Conservation (phyloP, 495 filamentous ascomycete genomes). For the Apodospora peruviana region DNA sequence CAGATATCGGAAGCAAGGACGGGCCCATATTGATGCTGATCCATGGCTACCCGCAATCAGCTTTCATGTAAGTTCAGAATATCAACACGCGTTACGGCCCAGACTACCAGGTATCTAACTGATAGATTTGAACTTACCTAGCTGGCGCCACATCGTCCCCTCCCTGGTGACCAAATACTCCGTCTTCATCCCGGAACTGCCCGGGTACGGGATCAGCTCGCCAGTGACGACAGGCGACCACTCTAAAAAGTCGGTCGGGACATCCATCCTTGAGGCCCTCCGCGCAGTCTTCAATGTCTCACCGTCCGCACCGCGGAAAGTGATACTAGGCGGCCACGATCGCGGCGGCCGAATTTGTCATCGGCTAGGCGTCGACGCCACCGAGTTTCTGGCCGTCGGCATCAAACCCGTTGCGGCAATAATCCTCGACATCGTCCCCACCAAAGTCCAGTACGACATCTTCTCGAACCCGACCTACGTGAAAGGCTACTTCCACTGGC, state of each 20-base stretch:
- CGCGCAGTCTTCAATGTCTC: constrained; percentile 11
- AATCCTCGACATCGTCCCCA: constrained; percentile 47
- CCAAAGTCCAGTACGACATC: constrained; percentile 32
- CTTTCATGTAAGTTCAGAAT: constrained; percentile 12
- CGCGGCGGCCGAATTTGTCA: constrained; percentile 45
- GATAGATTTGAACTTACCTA: neutral
- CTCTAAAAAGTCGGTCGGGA: constrained; percentile 33
- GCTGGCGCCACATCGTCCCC: constrained; percentile 19
- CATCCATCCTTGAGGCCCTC: constrained; percentile 30
- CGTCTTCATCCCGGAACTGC: constrained; percentile 41
- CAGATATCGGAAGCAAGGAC: constrained; percentile 12
- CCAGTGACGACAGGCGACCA: constrained; percentile 11
- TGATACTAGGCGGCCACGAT: constrained; percentile 40
- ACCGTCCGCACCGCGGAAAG: constrained; percentile 4
- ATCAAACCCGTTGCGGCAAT: constrained; percentile 27
- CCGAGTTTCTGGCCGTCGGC: neutral
- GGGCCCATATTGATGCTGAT: constrained; percentile 17
- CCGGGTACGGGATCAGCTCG: constrained; percentile 41
- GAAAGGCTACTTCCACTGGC: constrained; percentile 43
- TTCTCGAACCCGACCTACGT: constrained; percentile 20
- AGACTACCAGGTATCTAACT: neutral
- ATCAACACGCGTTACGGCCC: neutral
- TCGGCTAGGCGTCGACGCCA: constrained; percentile 32
- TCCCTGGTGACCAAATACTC: constrained; percentile 10
- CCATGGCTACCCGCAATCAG: constrained; percentile 20